phyloP scores from a whole-genome alignment of 148 eudicot species.

The Rhododendron ferrugineum region DNA sequence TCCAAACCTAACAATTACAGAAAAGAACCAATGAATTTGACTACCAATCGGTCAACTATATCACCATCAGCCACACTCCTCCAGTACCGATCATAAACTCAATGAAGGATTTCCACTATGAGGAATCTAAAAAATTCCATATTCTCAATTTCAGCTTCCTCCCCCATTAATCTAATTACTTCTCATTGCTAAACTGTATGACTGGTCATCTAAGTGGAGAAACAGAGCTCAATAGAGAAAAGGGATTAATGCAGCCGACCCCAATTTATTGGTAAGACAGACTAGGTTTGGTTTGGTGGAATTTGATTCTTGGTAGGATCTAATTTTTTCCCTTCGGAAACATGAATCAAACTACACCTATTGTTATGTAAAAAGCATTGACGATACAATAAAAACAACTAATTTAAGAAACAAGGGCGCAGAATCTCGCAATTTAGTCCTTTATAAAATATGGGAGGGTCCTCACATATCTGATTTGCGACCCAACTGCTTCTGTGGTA shows the following conservation, averaged over 20 bases:
- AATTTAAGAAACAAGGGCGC: not conserved
- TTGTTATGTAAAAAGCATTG: not conserved
- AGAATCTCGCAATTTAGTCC: not conserved
- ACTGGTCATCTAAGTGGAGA: not conserved
- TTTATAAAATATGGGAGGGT: not conserved
- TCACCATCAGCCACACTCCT: not conserved
- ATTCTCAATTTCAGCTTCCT: not conserved
- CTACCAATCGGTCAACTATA: not conserved
- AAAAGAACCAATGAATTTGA: not conserved
- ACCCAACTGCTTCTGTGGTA: conserved; percentile 94
- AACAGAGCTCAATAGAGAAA: not conserved
- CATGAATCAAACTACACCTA: not conserved
- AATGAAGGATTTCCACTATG: not conserved
- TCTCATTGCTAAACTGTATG: not conserved
- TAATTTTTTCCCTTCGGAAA: not conserved
- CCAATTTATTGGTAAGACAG: not conserved
- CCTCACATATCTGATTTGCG: conserved; percentile 96
- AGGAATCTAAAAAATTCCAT: not conserved
- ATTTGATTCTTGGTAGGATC: not conserved
- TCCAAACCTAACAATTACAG: not conserved
- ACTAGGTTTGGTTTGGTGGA: not conserved
- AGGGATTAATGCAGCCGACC: not conserved
- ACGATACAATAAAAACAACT: not conserved
- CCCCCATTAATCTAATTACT: not conserved
- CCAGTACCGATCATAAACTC: not conserved